phyloP scores from a whole-genome alignment of 345 rosid genomes.

The Brassica incana region DNA sequence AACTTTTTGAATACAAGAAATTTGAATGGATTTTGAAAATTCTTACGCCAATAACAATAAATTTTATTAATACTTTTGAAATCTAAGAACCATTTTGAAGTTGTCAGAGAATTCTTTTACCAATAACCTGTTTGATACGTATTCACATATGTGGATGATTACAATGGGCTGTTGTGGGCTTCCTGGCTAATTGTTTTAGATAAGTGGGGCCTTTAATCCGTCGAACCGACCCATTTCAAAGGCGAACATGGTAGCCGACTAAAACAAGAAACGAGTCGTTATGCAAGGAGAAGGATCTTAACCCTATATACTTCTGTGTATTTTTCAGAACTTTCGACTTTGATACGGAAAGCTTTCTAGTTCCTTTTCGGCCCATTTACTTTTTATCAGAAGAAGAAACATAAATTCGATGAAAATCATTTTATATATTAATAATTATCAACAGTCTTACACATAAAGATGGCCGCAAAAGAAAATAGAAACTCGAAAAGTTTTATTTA shows the following conservation, averaged over 20 bases:
- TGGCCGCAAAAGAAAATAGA: neutral
- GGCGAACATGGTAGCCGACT: neutral
- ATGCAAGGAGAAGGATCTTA: neutral
- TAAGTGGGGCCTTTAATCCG: constrained; percentile 7
- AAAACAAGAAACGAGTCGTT: neutral
- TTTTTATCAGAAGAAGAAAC: constrained; percentile 21
- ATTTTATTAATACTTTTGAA: too few species aligned
- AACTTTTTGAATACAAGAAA: too few species aligned
- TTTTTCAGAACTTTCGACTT: constrained; percentile 13
- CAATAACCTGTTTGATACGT: too few species aligned
- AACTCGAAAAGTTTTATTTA: constrained; percentile 8
- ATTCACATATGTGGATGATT: neutral
- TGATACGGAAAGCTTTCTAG: neutral
- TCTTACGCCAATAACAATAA: too few species aligned
- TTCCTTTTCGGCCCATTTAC: constrained; percentile 34
- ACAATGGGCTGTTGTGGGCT: too few species aligned
- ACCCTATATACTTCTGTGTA: neutral
- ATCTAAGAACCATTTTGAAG: too few species aligned
- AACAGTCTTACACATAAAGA: constrained; percentile 13
- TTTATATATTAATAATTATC: neutral
- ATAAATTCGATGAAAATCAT: constrained; percentile 5
- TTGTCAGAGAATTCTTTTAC: too few species aligned
- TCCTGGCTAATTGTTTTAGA: neutral
- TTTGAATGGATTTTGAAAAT: too few species aligned
- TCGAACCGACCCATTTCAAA: neutral